Evolutionary conservation across 1,284 basidiomycete genomes (phyloP).

Genomic region (Pulveroboletus sp.): DNA sequence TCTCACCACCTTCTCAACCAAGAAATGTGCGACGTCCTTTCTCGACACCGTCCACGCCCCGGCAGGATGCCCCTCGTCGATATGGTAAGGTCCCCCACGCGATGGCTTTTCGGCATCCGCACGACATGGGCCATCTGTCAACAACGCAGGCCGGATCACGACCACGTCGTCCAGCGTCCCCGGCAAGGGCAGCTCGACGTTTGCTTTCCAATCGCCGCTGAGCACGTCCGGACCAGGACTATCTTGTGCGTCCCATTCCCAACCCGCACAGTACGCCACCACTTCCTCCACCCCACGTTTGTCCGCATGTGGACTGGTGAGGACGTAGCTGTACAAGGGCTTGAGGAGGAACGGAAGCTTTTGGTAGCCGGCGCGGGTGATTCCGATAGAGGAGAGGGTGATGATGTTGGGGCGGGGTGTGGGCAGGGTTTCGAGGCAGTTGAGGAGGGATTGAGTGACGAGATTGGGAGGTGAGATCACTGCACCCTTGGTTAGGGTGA

Average conservation of each 20-base stretch:
- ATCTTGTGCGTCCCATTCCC: constrained; percentile 40
- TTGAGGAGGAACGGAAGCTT: constrained; percentile 47
- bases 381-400: constrained; percentile 48
- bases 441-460: constrained; percentile 27
- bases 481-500: constrained; percentile 24
- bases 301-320: constrained; percentile 48
- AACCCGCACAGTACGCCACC: constrained; percentile 43
- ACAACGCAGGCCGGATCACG: constrained; percentile 52
- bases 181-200: constrained; percentile 32
- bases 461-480: constrained; percentile 27
- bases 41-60: constrained; percentile 54
- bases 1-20: constrained; percentile 46
- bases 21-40: constrained; percentile 61
- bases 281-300: constrained; percentile 54
- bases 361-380: constrained; percentile 42
- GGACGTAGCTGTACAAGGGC: constrained; percentile 41
- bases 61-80: constrained; percentile 35
- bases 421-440: constrained; percentile 29
- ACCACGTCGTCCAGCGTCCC: constrained; percentile 45
- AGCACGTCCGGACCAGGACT: constrained; percentile 38
- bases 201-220: constrained; percentile 37
- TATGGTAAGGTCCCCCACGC: constrained; percentile 32
- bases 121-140: constrained; percentile 54
- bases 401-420: constrained; percentile 46
- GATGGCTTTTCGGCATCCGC: constrained; percentile 25